Evolutionary conservation across 768 basidiomycete species (phyloP).

Genomic region (Boletus vermiculosoides): DNA sequence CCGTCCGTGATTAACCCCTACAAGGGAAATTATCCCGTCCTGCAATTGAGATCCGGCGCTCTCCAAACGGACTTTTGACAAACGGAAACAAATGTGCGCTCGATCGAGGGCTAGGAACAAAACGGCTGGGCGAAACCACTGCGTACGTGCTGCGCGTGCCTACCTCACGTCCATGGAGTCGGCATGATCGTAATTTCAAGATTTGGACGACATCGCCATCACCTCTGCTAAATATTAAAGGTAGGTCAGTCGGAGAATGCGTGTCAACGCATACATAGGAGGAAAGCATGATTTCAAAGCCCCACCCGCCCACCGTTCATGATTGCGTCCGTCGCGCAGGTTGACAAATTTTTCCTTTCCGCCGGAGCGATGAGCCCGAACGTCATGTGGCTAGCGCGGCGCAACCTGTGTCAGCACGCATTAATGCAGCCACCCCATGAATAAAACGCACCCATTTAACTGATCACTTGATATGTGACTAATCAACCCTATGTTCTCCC

Average conservation of each 20-base stretch:
- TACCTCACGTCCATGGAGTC: slow-evolving; percentile 46
- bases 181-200: slow-evolving; percentile 64
- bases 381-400: slow-evolving; percentile 32
- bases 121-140: background rate
- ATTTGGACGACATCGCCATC: slow-evolving; percentile 58
- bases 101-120: slow-evolving; percentile 55
- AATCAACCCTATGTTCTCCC: slow-evolving; percentile 78
- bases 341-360: slow-evolving; percentile 71
- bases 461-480: slow-evolving; percentile 54
- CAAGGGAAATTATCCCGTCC: background rate
- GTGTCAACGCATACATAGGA: background rate
- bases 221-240: slow-evolving; percentile 22
- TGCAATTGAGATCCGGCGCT: background rate
- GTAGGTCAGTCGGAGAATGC: background rate
- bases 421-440: slow-evolving; percentile 1
- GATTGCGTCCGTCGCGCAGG: slow-evolving; percentile 49
- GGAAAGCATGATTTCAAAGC: background rate
- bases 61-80: slow-evolving; percentile 49
- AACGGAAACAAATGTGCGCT: slow-evolving; percentile 69
- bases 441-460: slow-evolving; percentile 60
- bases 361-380: slow-evolving; percentile 75
- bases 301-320: slow-evolving; percentile 35
- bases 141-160: slow-evolving; percentile 1
- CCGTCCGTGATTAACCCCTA: slow-evolving; percentile 63
- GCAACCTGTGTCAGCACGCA: background rate